Evolutionary conservation across 2,329 filamentous ascomycete species (phyloP).

Genomic region (Drechslerella dactyloides): DNA sequence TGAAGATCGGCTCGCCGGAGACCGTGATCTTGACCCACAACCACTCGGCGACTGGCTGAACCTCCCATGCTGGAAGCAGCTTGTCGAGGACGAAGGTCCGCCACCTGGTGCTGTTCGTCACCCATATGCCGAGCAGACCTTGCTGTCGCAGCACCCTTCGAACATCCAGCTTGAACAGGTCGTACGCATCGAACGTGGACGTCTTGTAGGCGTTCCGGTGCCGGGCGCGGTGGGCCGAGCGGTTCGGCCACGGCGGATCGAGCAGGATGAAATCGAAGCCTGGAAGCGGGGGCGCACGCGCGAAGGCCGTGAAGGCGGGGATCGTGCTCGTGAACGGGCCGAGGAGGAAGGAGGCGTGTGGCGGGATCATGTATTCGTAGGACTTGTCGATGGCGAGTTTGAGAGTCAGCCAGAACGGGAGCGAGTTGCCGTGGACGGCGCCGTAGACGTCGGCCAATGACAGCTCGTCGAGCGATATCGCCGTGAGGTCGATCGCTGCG

Average conservation of each 20-base stretch:
- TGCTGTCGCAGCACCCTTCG: conserved; percentile 63
- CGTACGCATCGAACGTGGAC: conserved; percentile 60
- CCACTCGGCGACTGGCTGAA: conserved; percentile 74
- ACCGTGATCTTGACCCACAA: conserved; percentile 77
- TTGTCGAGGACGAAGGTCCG: conserved; percentile 66
- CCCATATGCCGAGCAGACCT: conserved; percentile 74
- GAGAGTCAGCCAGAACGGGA: conserved; percentile 32
- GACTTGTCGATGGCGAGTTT: conserved; percentile 29
- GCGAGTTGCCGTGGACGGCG: conserved; percentile 29
- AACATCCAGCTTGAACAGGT: conserved; percentile 66
- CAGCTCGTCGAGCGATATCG: conserved; percentile 24
- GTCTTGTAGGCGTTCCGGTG: conserved; percentile 62
- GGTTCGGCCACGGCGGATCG: conserved; percentile 83
- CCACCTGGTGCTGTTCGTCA: conserved; percentile 72
- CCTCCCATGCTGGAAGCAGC: conserved; percentile 71
- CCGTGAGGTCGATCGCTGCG: conserved; percentile 14
- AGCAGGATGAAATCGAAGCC: conserved; percentile 72
- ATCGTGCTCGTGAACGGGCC: conserved; percentile 48
- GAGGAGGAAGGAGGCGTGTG: conserved; percentile 52
- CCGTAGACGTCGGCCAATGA: conserved; percentile 43
- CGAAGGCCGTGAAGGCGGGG: conserved; percentile 32
- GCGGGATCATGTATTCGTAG: conserved; percentile 51
- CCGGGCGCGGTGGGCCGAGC: conserved; percentile 68
- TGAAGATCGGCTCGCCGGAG: conserved; percentile 69
- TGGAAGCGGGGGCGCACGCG: conserved; percentile 18